Conservation (phyloP, 2,329 filamentous ascomycete species). For the Calonectria naviculata region DNA sequence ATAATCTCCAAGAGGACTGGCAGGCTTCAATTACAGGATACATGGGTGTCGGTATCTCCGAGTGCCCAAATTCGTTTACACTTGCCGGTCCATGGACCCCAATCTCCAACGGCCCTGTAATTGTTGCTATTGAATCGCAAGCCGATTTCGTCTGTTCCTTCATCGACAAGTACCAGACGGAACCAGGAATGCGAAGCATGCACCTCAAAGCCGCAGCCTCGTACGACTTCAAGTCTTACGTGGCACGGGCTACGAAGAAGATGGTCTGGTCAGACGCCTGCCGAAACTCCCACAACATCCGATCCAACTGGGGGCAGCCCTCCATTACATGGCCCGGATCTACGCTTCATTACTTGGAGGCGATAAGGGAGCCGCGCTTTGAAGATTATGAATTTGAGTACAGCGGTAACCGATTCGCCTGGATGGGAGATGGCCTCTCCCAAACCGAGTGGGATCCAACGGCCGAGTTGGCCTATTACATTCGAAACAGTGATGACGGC, state of each 20-base stretch:
- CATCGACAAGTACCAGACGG: conserved; percentile 30
- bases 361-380: conserved; percentile 15
- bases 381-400: conserved; percentile 2
- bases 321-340: conserved; percentile 28
- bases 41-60: background rate
- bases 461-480: conserved; percentile 28
- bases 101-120: conserved; percentile 12
- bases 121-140: conserved; percentile 22
- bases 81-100: background rate
- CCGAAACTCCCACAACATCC: conserved; percentile 25
- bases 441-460: conserved; percentile 30
- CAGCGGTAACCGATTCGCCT: background rate
- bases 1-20: background rate
- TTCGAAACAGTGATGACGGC: conserved; percentile 20
- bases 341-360: conserved; percentile 25
- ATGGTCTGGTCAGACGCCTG: conserved; percentile 30
- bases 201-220: conserved; percentile 7
- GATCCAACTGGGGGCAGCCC: conserved; percentile 26
- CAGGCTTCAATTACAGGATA: background rate
- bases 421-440: conserved; percentile 6
- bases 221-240: conserved; percentile 18
- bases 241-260: conserved; percentile 21
- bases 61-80: background rate
- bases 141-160: conserved; percentile 22
- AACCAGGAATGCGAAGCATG: conserved; percentile 17